Conservation (phyloP, 2,329 filamentous ascomycete genomes). For the Sordariomycetes sp. region DNA sequence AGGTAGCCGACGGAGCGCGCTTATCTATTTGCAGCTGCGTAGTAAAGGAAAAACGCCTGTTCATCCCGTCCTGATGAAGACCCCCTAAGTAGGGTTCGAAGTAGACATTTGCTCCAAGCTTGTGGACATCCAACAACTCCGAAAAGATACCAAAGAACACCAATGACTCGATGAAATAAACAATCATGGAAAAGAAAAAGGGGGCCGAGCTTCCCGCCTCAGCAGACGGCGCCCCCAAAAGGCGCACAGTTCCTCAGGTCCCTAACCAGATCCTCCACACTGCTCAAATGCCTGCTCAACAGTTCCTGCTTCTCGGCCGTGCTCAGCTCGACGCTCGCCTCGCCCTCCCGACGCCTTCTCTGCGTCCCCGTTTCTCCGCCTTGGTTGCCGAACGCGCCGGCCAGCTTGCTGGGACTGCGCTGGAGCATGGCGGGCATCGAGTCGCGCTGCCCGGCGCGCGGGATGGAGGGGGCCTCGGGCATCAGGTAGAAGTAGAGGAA, state of each 20-base stretch:
- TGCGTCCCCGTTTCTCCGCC: constrained; percentile 15
- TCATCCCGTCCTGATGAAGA: too few species aligned
- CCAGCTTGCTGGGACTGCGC: constrained; percentile 60
- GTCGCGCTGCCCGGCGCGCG: constrained; percentile 33
- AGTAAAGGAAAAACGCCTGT: too few species aligned
- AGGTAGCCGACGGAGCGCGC: too few species aligned
- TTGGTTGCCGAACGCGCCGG: constrained; percentile 40
- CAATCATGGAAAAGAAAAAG: too few species aligned
- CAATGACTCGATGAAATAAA: too few species aligned
- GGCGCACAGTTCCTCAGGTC: constrained; percentile 74
- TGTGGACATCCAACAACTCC: too few species aligned
- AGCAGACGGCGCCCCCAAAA: constrained; percentile 54
- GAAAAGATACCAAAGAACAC: too few species aligned
- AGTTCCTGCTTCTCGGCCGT: constrained; percentile 77
- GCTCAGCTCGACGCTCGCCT: constrained; percentile 40
- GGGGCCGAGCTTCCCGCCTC: constrained; percentile 3
- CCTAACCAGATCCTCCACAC: constrained; percentile 75
- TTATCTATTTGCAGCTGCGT: too few species aligned
- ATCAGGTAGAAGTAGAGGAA: constrained; percentile 99
- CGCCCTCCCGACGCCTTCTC: constrained; percentile 18
- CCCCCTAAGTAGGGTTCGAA: too few species aligned
- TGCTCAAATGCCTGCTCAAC: constrained; percentile 68
- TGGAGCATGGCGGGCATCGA: constrained; percentile 46
- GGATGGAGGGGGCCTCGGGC: constrained; percentile 65
- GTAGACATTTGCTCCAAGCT: too few species aligned